A percentile compares a stretch with the other conserved stretches of the same genome.
phyloP scores from a whole-genome alignment of 805 yeast species.

The Hanseniaspora singularis region DNA sequence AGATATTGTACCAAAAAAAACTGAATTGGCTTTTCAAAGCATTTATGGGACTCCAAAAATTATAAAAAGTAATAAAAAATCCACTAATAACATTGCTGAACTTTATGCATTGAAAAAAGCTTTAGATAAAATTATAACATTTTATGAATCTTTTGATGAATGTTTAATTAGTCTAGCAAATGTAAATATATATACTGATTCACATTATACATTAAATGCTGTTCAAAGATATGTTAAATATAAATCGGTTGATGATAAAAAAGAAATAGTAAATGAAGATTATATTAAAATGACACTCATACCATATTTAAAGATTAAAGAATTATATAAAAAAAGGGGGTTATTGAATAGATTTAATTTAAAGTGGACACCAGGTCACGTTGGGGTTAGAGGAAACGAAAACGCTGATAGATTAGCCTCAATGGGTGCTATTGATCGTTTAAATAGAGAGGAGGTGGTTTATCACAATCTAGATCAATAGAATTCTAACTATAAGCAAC shows the following conservation, averaged over 20 bases:
- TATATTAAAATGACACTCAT: conserved; percentile 30
- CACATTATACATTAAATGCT: conserved; percentile 46
- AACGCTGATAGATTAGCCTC: conserved; percentile 67
- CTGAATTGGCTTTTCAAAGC: neutral
- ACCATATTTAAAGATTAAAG: conserved; percentile 34
- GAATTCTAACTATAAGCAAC: too few relatives aligned
- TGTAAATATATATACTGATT: conserved; percentile 49
- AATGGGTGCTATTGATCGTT: conserved; percentile 37
- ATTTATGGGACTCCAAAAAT: neutral
- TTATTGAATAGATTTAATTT: conserved; percentile 34
- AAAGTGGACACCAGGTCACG: conserved; percentile 61
- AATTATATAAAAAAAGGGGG: conserved; percentile 26
- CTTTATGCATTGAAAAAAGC: conserved; percentile 55
- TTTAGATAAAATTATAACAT: conserved; percentile 29
- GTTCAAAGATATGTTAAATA: conserved; percentile 42
- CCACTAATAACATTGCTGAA: conserved; percentile 77
- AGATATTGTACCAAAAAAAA: conserved; percentile 49
- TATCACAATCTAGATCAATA: too few relatives aligned
- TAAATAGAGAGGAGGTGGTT: neutral
- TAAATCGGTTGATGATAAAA: conserved; percentile 26
- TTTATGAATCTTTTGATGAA: conserved; percentile 21
- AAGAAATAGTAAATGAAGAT: conserved; percentile 24
- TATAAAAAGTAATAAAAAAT: conserved; percentile 21
- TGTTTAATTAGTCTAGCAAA: conserved; percentile 23
- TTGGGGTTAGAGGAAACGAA: conserved; percentile 59